Evolutionary conservation across 306 rosid species (phyloP), one percentile per base, ranked within the genome.

Genomic region (Vigna radiata): DNA sequence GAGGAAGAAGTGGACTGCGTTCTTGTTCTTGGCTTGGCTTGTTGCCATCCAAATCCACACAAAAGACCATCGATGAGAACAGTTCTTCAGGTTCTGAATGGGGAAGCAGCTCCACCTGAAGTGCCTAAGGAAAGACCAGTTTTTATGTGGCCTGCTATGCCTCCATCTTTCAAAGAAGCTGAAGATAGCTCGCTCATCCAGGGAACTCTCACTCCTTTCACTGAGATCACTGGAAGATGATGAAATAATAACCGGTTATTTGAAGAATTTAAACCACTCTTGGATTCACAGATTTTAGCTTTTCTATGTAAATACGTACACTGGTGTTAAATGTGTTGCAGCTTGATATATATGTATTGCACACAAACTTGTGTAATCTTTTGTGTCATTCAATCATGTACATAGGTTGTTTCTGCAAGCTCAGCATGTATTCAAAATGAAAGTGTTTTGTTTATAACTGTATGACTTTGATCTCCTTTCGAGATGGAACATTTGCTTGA

Each of bases 41-140:
- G 98, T 11, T 93, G 98, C 64, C 91, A 93, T 80, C 98, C 98
- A 17, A 90, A 90, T 36, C 96, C 93, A 7, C 82, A 85, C n/a
- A 43, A 75, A 6, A 88, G 96, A 73, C 98, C 98, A 4, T 83
- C 89, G 0, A 90, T 90, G 89, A 85, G 74, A 39, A 88, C 80
- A 37, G 92, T 86, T 19, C 56, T 89, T 21, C 85, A 82, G 77
- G 96, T 93, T 66, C 85, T 93, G 2, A 77, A 73, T 19, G 91
- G 91, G 21, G 91, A 90, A 72, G 86, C 49, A 23, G 37, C 84
- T 41, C 90, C 89, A 31, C 94, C 92, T 1, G 7, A 2, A 5
- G 76, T 90, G 17, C 88, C 97, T 3, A 29, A 15, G 16, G 86
- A 89, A 53, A 83, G 89, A 41, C 96, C 96, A 53, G 79, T 83